phyloP scores from a whole-genome alignment of 2,329 filamentous ascomycete species.

The Fusarium agapanthi region DNA sequence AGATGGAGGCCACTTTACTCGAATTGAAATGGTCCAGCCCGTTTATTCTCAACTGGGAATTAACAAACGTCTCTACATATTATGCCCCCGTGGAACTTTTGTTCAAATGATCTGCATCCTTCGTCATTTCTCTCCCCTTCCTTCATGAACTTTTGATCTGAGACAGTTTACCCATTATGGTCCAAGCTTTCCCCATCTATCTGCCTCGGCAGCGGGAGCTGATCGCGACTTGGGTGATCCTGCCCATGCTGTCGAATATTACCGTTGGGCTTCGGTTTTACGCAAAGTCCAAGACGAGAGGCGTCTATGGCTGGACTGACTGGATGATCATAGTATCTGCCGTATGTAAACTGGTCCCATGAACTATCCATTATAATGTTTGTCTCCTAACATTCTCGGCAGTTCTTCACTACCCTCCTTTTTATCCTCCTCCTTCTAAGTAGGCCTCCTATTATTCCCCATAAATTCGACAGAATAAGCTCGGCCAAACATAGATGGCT shows the following conservation, averaged over 20 bases:
- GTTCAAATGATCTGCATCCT: not conserved
- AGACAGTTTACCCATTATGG: not conserved
- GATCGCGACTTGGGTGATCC: not conserved
- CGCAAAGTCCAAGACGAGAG: constrained; percentile 6
- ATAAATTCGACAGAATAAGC: fast-evolving
- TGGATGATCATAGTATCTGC: constrained; percentile 8
- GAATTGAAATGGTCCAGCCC: not conserved
- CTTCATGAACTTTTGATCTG: not conserved
- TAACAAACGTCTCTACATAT: not conserved
- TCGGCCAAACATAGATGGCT: fast-evolving
- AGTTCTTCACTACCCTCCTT: constrained; percentile 1
- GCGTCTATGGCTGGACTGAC: constrained; percentile 10
- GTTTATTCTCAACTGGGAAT: not conserved
- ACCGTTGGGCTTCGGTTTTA: constrained; percentile 1
- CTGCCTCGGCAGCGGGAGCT: constrained; percentile 3
- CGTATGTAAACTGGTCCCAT: not conserved
- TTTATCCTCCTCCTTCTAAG: constrained; percentile 5
- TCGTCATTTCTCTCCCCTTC: not conserved
- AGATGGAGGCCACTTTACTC: not conserved
- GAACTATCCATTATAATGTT: fast-evolving
- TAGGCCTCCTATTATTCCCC: not conserved
- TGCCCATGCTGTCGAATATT: not conserved
- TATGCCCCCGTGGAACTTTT: constrained; percentile 3
- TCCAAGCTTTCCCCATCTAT: constrained; percentile 1
- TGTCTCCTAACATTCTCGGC: not conserved